phyloP scores from a whole-genome alignment of 164 flowering plant genomes.

The Malania oleifera region DNA sequence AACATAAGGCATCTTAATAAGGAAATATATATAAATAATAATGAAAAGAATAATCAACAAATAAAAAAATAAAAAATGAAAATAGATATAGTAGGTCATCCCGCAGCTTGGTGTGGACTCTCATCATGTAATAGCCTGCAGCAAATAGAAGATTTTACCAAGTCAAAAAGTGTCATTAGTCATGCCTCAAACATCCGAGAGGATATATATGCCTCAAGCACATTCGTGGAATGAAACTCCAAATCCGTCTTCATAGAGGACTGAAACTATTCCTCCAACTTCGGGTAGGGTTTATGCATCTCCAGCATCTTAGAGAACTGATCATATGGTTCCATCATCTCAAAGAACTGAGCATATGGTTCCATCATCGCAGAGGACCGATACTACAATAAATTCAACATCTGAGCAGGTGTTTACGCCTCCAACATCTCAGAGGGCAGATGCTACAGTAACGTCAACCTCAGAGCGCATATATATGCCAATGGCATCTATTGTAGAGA shows the following conservation, averaged over 20 bases:
- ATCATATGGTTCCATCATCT: background rate
- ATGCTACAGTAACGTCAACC: too few relatives aligned
- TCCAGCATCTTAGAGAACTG: conserved; percentile 9
- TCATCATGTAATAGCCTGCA: too few relatives aligned
- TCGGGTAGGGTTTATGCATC: conserved; percentile 13
- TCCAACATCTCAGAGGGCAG: conserved; percentile 1
- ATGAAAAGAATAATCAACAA: too few relatives aligned
- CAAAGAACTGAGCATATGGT: background rate
- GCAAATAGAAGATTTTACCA: background rate
- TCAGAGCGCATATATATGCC: background rate
- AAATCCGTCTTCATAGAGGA: conserved; percentile 5
- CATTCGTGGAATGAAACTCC: conserved; percentile 10
- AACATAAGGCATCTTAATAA: too few relatives aligned
- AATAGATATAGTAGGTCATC: too few relatives aligned
- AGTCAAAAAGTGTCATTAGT: background rate
- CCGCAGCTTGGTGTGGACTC: too few relatives aligned
- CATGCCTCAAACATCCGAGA: conserved; percentile 12
- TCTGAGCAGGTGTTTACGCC: conserved; percentile 10
- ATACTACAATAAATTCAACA: conserved; percentile 4
- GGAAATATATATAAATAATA: too few relatives aligned
- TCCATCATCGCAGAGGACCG: conserved; percentile 9
- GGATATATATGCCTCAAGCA: too few relatives aligned
- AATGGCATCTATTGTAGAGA: background rate
- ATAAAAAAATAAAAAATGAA: too few relatives aligned
- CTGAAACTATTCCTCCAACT: conserved; percentile 3